Evolutionary conservation across 371 early-diverging fungal genomes (phyloP).

Genomic region (Conidiobolus incongruus): DNA sequence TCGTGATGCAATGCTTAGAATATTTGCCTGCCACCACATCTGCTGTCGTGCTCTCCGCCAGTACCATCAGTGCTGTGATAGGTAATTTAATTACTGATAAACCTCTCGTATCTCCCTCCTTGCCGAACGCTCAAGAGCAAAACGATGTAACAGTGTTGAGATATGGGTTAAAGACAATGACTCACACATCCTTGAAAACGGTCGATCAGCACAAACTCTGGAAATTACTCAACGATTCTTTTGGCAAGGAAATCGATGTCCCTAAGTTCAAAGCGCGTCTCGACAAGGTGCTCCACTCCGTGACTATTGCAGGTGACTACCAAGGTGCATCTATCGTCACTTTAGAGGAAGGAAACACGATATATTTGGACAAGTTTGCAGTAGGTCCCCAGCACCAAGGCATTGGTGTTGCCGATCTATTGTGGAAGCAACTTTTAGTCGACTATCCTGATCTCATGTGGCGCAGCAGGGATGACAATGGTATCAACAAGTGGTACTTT

Average conservation of each 20-base stretch:
- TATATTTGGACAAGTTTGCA: constrained; percentile 83
- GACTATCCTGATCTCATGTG: constrained; percentile 56
- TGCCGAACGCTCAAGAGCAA: constrained; percentile 8
- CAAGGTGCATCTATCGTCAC: constrained; percentile 54
- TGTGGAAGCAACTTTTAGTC: constrained; percentile 60
- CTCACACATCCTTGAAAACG: constrained; percentile 18
- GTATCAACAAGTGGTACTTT: constrained; percentile 90
- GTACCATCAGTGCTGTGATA: constrained; percentile 15
- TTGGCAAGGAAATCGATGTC: constrained; percentile 33
- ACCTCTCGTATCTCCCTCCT: constrained; percentile 17
- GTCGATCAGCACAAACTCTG: constrained; percentile 27
- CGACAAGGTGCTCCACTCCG: constrained; percentile 18
- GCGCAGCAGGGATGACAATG: constrained; percentile 71
- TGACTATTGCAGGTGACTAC: constrained; percentile 79
- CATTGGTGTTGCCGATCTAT: constrained; percentile 75
- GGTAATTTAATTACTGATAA: constrained; percentile 35
- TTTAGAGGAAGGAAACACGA: constrained; percentile 4
- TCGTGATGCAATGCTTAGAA: constrained; percentile 22
- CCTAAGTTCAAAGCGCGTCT: constrained; percentile 37
- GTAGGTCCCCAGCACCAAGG: constrained; percentile 73
- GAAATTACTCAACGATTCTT: constrained; percentile 48
- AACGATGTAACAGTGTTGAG: constrained; percentile 47
- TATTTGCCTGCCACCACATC: constrained; percentile 23
- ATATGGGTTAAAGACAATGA: constrained; percentile 39
- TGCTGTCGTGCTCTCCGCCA: constrained; percentile 26